phyloP scores from a whole-genome alignment of 2,329 filamentous ascomycete genomes.

The Trichophyton simii region DNA sequence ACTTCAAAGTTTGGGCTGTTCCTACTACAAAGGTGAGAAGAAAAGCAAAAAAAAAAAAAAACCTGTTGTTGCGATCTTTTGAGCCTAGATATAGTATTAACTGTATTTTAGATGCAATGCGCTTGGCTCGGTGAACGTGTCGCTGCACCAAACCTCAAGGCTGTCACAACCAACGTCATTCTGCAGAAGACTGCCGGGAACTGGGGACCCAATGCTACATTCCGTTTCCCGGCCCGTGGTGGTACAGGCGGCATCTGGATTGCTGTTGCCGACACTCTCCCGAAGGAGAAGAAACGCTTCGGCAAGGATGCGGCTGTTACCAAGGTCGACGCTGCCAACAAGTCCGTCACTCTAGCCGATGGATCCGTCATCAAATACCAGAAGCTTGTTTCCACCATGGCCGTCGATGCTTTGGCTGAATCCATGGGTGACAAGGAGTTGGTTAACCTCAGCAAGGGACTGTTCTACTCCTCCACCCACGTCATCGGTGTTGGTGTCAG shows the following conservation, averaged over 20 bases:
- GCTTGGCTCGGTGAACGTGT: constrained; percentile 97
- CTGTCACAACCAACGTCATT: constrained; percentile 84
- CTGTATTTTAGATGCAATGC: constrained; percentile 73
- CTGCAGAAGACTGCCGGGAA: constrained; percentile 90
- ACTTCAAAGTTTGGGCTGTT: constrained; percentile 99
- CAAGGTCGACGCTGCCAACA: constrained; percentile 75
- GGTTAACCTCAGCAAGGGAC: constrained; percentile 67
- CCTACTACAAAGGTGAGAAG: constrained; percentile 77
- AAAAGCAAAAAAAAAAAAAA: too few relatives aligned
- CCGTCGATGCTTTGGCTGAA: constrained; percentile 77
- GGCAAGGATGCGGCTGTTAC: constrained; percentile 72
- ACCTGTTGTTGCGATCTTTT: neutral
- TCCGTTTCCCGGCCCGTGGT: constrained; percentile 91
- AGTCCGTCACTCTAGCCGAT: constrained; percentile 68
- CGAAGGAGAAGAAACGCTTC: constrained; percentile 81
- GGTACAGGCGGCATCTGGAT: constrained; percentile 99
- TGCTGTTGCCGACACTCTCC: constrained; percentile 83
- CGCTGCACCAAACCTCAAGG: constrained; percentile 89
- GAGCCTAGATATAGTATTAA: neutral
- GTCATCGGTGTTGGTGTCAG: constrained; percentile 93
- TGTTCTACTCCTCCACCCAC: constrained; percentile 95
- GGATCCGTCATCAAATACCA: constrained; percentile 83
- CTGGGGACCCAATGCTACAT: constrained; percentile 97
- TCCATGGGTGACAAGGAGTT: constrained; percentile 80
- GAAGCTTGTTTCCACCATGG: constrained; percentile 93